Base-by-base conservation (phyloP, 495 filamentous ascomycete species). In the Chaetomium fimeti region DNA sequence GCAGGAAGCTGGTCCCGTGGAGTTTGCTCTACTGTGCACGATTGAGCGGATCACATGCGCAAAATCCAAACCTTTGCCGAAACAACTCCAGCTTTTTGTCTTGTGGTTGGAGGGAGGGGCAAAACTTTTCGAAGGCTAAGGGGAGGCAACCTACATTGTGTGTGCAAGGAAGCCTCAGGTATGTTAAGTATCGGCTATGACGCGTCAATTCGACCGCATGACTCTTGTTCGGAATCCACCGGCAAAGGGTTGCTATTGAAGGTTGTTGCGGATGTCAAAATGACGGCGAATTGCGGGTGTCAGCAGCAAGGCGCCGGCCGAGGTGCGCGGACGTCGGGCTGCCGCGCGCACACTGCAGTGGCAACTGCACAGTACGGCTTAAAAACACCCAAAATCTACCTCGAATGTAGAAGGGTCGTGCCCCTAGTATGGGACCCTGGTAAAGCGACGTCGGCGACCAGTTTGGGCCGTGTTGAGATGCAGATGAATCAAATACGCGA, bases 401-500 rank as follows among this genome's bases (percentile, higher is more conserved):
- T 29, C 11, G 25, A 16, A 57, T 28, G 15, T n/a, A 4, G 9
- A 5, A 5, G 15, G 6, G 36, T 13, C 54, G 12, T 52, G 12
- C 15, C 28, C 13, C 18, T 8, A 12, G 18, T 2, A 40, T 40
- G 11, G 4, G 25, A 16, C 16, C 25, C 20, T 38, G 25, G 16
- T 24, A 8, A 61, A 16, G 56, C 63, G 51, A 51, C 42, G 49
- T 38, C n/a, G 24, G 48, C 32, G 7, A 18, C 7, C 20, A 40
- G 20, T 28, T 29, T 45, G 47, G 25, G 12, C n/a, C 42, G 54
- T 51, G 38, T 22, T 25, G 42, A 38, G 32, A 67, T 45, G 54
- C 60, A 1, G 60, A n/a, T 59, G 47, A 54, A 54, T 56, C 54
- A 24, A 40, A 40, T n/a, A 59, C 64, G 60, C 65, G 55, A 56